These are phyloP conservation scores for Novymonas esmeraldas DNA, from an alignment of 208 protist species.

Conservation along the genomic window DNA sequence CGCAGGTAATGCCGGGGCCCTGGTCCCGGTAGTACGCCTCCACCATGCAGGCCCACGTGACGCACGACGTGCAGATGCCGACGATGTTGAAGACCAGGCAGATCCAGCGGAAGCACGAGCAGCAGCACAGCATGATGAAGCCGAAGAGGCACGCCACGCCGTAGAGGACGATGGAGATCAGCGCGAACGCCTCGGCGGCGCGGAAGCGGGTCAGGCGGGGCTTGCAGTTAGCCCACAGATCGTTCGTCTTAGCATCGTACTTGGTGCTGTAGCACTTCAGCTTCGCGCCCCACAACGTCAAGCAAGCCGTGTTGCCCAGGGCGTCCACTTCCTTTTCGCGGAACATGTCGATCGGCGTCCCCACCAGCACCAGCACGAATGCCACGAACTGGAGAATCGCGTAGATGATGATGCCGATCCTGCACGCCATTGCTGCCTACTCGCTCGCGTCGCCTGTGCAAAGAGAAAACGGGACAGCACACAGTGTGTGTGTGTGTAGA, in stretches of 20 bases:
- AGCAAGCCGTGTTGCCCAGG: conserved; percentile 19
- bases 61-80: conserved; percentile 13
- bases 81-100: conserved; percentile 37
- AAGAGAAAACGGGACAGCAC: not conserved
- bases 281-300: conserved; percentile 59
- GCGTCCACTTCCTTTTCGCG: conserved; percentile 14
- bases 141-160: conserved; percentile 16
- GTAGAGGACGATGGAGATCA: conserved; percentile 34
- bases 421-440: not conserved
- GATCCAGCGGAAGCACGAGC: conserved; percentile 33
- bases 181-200: conserved; percentile 39
- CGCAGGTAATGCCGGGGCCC: not conserved
- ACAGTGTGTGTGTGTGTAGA: no score
- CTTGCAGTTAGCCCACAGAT: conserved; percentile 34
- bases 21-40: conserved; percentile 22
- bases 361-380: conserved; percentile 55
- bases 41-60: conserved; percentile 46
- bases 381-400: conserved; percentile 39
- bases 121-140: conserved; percentile 45
- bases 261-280: conserved; percentile 33
- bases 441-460: not conserved
- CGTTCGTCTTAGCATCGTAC: conserved; percentile 12
- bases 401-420: conserved; percentile 54
- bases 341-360: conserved; percentile 60
- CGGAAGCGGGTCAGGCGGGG: conserved; percentile 38